Evolutionary conservation across 208 protist species (phyloP), one percentile per base, ranked within the genome.

Genomic region (Acanthamoeba divionensis): DNA sequence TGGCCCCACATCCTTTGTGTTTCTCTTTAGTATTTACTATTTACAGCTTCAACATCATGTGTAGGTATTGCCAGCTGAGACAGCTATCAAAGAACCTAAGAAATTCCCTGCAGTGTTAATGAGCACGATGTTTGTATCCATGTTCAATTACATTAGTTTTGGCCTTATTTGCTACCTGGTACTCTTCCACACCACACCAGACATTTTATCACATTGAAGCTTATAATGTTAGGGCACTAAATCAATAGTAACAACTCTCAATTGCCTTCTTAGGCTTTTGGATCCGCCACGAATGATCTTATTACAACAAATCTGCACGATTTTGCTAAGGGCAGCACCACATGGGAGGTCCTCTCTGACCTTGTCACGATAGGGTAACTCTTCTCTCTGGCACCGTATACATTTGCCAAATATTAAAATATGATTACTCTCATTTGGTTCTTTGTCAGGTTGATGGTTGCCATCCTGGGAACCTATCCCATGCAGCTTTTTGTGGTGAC

Each of bases 401-500:
- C 12, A 21, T 75, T 15, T 87, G 7, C 13, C 18, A 77, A 29
- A 24, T 54, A 21, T 75, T 87, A 15, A n/a, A n/a, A n/a, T 24
- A 9, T 63, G 8, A 15, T 87, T 79, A 12, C 50, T 79, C 24
- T 13, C 26, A 54, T 79, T 13, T 13, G 10, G 9, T 79, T 79
- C 21, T 50, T 54, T 29, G 36, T 6, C 38, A 83, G 73, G 29
- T 60, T 83, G 77, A 67, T 87, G n/a, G 38, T 87, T 26, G 55
- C 77, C 10, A 87, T 87, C 33, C 13, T 45, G 48, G 44, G 55
- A 24, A 87, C 77, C 6, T 87, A 69, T 55, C 85, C 85, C 21
- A 45, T 90, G 45, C 85, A 90, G 52, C 63, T 90, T 12, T 90
- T 90, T 45, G 85, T 90, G 26, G 85, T 90, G 45, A 90, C 85